phyloP scores from a whole-genome alignment of 2,329 filamentous ascomycete genomes.

The Fusarium piperis region DNA sequence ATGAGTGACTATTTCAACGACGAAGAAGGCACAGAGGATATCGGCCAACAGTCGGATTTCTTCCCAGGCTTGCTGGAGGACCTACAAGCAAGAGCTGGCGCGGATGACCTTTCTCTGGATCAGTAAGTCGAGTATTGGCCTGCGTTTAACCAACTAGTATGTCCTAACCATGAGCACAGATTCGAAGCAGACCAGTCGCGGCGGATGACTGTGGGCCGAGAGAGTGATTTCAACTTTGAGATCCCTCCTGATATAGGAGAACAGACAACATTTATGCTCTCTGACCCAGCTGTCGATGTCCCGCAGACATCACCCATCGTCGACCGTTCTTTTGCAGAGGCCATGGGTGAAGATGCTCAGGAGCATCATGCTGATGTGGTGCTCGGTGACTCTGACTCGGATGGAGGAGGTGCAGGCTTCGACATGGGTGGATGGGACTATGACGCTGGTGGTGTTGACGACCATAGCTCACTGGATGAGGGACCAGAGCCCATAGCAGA shows the following conservation, averaged over 20 bases:
- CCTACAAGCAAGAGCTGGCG: conserved; percentile 50
- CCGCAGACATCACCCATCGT: conserved; percentile 41
- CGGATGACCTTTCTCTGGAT: conserved; percentile 56
- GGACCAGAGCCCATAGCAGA: conserved; percentile 18
- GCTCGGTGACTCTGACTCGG: conserved; percentile 32
- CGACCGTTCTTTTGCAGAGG: conserved; percentile 33
- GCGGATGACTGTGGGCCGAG: conserved; percentile 53
- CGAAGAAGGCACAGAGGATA: conserved; percentile 51
- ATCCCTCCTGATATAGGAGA: conserved; percentile 58
- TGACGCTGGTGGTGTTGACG: conserved; percentile 29
- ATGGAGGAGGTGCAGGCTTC: conserved; percentile 28
- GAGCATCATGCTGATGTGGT: conserved; percentile 21
- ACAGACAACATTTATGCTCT: conserved; percentile 63
- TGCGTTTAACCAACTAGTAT: neutral
- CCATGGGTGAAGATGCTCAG: conserved; percentile 24
- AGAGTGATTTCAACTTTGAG: conserved; percentile 63
- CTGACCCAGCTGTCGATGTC: conserved; percentile 45
- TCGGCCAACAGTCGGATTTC: conserved; percentile 60
- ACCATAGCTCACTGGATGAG: conserved; percentile 39
- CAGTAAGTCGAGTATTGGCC: conserved; percentile 44
- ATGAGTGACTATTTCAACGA: conserved; percentile 62
- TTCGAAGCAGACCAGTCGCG: conserved; percentile 54
- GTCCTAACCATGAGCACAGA: conserved; percentile 32
- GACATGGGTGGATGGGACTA: conserved; percentile 30
- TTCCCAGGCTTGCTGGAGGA: conserved; percentile 60